Conservation (phyloP, 2,329 filamentous ascomycete species). For the Orbilia ellipsospora region DNA sequence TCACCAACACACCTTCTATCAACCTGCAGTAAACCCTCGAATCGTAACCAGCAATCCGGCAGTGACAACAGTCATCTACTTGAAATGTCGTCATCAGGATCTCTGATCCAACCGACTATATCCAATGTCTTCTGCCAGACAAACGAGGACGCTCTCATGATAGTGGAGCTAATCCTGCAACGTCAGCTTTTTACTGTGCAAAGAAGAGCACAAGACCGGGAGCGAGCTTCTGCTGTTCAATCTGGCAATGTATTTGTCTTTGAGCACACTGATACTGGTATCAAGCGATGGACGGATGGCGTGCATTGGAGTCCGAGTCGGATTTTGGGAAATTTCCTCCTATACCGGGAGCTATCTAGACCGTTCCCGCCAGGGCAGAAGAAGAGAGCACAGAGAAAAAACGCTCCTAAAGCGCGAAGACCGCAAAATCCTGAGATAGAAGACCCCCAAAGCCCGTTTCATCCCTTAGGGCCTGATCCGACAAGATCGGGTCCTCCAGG, state of each 20-base stretch:
- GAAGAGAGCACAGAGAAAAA: slow-evolving; percentile 81
- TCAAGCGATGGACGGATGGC: slow-evolving; percentile 94
- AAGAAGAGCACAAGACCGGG: slow-evolving; percentile 81
- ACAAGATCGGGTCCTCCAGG: slow-evolving; percentile 44
- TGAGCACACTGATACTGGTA: slow-evolving; percentile 87
- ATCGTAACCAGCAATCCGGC: background rate
- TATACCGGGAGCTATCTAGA: slow-evolving; percentile 83
- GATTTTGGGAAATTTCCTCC: slow-evolving; percentile 83
- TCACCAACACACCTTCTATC: background rate
- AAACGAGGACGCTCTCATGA: slow-evolving; percentile 53
- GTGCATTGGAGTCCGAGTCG: slow-evolving; percentile 90
- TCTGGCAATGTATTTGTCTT: slow-evolving; percentile 92
- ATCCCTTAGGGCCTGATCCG: slow-evolving; percentile 44
- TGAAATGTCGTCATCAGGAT: slow-evolving; percentile 48
- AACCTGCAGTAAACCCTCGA: background rate
- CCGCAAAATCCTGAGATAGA: slow-evolving; percentile 36
- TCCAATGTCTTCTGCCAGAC: slow-evolving; percentile 55
- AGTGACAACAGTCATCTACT: slow-evolving; percentile 5
- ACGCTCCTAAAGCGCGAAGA: slow-evolving; percentile 61
- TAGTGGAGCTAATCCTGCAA: slow-evolving; percentile 49
- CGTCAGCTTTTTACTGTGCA: slow-evolving; percentile 47
- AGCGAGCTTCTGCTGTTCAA: slow-evolving; percentile 78
- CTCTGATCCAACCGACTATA: slow-evolving; percentile 53
- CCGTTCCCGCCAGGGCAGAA: slow-evolving; percentile 85
- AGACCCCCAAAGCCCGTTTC: slow-evolving; percentile 43